Base-by-base conservation (phyloP, 371 early-diverging fungal species). In the Blyttiomyces sp. region DNA sequence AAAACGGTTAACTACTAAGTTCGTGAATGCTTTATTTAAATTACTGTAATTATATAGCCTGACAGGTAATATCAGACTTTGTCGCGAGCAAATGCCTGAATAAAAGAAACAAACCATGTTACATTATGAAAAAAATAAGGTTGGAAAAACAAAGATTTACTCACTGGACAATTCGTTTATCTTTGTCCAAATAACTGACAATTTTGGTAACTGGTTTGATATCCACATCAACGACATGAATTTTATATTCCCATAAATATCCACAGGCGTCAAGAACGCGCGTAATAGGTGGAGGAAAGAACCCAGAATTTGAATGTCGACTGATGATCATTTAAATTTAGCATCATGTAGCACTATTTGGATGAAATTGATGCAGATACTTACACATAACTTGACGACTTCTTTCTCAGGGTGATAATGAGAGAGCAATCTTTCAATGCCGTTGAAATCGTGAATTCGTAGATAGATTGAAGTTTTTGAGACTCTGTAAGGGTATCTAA, bases 391-490 rank as follows among this genome's bases (percentile, higher is more conserved):
- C 7, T 13, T 26, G 9, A 26, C n/a, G 26, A 24, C 13, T 19
- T 21, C 7, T 43, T 52, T 19, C 32, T 11, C 23, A 57, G 5
- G 7, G 63, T 34, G 13, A 68, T 11, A 4, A 68, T 63, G 13
- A 68, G 26, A 7, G 68, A 68, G 36, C 58, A 68, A 36, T 68
- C 68, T 45, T 68, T 68, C 17, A 68, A 55, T 6, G 50, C 51
- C 13, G 28, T 11, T 23, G 68, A 68, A 11, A 61, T 54, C n/a
- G 54, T 49, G 31, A 58, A 63, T 36, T 68, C 64, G 33, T 32
- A 11, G 11, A 68, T n/a, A 31, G 23, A 17, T n/a, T 24, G 39
- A 27, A 42, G 19, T 23, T 21, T 52, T 45, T 36, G 34, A 49
- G 31, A 35, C 19, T 31, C 32, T 9, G 35, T 19, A 16, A 54